These are phyloP conservation scores for Cercophora scortea DNA, from an alignment of 495 filamentous ascomycete species.

Conservation along the genomic window DNA sequence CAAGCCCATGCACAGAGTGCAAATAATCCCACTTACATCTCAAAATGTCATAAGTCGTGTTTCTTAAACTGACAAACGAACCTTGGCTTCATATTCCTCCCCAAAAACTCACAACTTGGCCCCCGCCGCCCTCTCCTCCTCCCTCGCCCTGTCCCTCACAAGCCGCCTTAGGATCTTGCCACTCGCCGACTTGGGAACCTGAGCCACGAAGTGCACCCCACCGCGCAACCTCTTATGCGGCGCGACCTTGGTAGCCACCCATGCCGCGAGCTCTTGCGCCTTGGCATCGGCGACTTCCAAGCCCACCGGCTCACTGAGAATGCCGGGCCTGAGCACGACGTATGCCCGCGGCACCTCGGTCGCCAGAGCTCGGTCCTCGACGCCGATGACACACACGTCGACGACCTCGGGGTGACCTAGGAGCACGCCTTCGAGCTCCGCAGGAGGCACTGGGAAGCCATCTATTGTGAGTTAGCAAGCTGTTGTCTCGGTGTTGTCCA, in stretches of 20 bases:
- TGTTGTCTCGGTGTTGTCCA: conserved; percentile 48
- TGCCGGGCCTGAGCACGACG: conserved; percentile 56
- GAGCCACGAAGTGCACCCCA: conserved; percentile 73
- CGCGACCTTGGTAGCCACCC: conserved; percentile 50
- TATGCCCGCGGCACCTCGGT: conserved; percentile 83
- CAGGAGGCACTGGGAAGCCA: conserved; percentile 26
- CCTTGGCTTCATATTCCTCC: neutral
- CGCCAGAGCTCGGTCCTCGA: conserved; percentile 60
- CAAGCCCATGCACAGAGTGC: too few species aligned
- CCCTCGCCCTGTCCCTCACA: conserved; percentile 33
- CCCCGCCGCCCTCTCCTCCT: conserved; percentile 23
- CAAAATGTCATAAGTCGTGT: too few species aligned
- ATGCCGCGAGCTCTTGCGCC: conserved; percentile 54
- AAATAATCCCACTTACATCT: too few species aligned
- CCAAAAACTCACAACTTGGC: conserved; percentile 23
- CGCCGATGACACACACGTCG: conserved; percentile 78
- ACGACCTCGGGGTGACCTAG: conserved; percentile 62
- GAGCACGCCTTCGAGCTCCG: conserved; percentile 61
- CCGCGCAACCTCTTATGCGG: conserved; percentile 73
- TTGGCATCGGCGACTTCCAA: conserved; percentile 35
- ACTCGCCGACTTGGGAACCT: conserved; percentile 74
- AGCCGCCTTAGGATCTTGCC: conserved; percentile 84
- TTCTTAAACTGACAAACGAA: too few species aligned
- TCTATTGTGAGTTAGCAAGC: conserved; percentile 51
- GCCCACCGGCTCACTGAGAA: conserved; percentile 7